Evolutionary conservation across 768 basidiomycete species (phyloP).

Genomic region (Leccinum subgranulosum): DNA sequence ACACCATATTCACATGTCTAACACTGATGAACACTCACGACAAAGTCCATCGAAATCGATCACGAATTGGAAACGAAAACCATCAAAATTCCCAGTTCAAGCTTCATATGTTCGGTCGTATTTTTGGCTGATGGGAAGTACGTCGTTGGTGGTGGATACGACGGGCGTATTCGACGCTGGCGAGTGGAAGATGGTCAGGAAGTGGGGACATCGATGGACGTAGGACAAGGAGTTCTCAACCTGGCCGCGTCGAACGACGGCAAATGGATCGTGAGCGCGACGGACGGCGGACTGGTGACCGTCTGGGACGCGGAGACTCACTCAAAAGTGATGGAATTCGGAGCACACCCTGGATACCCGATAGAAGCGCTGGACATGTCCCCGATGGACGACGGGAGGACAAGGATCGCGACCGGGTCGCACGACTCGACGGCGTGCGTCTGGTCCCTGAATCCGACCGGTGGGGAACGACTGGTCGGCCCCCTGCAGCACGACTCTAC

Average conservation of each 20-base stretch:
- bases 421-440: conserved; percentile 3
- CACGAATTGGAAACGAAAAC: background rate
- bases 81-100: background rate
- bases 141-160: conserved; percentile 1
- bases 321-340: background rate
- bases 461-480: background rate
- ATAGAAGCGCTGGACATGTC: conserved; percentile 9
- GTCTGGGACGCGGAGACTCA: conserved; percentile 5
- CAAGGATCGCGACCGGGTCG: conserved; percentile 7
- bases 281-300: background rate
- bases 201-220: background rate
- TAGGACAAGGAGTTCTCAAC: background rate
- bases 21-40: background rate
- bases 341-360: background rate
- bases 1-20: background rate
- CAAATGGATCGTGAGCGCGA: conserved; percentile 8
- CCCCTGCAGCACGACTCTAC: background rate
- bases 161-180: conserved; percentile 2
- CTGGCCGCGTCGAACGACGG: conserved; percentile 3
- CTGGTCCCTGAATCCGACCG: background rate
- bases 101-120: background rate
- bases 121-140: conserved; percentile 2
- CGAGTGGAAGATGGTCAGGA: background rate
- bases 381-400: conserved; percentile 2
- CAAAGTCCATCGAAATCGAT: background rate